Percentiles rank a stretch among this genome's conserved stretches.
Evolutionary conservation across 148 eudicot species (phyloP).

Genomic region (Euryodendron excelsum): DNA sequence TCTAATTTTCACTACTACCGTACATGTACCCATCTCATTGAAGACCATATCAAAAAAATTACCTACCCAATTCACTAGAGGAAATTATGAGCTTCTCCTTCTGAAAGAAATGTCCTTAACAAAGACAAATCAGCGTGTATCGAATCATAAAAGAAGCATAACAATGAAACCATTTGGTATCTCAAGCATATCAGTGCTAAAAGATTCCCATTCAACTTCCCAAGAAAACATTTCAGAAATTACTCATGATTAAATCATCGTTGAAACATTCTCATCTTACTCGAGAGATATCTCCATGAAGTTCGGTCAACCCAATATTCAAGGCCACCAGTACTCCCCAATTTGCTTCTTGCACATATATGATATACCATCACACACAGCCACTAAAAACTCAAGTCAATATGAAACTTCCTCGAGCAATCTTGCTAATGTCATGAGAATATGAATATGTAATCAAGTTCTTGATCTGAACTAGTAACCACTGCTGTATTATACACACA

Average conservation of each 20-base stretch:
- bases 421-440: background rate
- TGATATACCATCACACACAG: too few relatives aligned
- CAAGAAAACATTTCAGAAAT: too few relatives aligned
- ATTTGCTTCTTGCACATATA: too few relatives aligned
- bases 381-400: background rate
- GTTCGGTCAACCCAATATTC: too few relatives aligned
- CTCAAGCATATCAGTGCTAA: background rate
- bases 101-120: background rate
- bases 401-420: background rate
- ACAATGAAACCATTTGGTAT: background rate
- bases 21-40: too few relatives aligned
- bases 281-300: background rate
- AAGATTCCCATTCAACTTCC: background rate
- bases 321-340: too few relatives aligned
- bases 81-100: background rate
- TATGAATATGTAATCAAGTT: conserved; percentile 2
- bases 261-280: background rate
- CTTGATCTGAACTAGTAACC: conserved; percentile 13
- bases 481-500: background rate
- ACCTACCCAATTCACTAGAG: background rate
- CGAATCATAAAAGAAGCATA: background rate
- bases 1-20: too few relatives aligned
- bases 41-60: too few relatives aligned
- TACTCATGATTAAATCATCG: too few relatives aligned
- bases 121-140: background rate